Evolutionary conservation across 306 rosid species (phyloP), one percentile per base, ranked within the genome.

Genomic region (Rosa persica): DNA sequence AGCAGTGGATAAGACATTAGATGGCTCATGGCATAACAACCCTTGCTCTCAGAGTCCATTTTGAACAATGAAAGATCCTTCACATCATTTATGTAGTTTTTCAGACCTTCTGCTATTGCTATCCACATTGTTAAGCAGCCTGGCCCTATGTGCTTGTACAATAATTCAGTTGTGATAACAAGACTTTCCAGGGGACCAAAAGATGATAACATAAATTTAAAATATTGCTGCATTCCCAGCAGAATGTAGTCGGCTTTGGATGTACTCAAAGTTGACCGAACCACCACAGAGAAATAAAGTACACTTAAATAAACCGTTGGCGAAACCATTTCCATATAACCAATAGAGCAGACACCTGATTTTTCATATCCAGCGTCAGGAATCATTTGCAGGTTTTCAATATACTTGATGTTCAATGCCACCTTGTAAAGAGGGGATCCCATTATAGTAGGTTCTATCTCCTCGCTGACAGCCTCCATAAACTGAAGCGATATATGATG

Each of bases 271-370:
- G 85, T 80, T 84, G 80, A 80, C 77, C 68, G 88, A 72, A 84
- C 85, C 78, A 89, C 78, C 84, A 82, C 66, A 66, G 81, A 85
- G 84, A 91, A 86, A 90, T 83, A 87, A 70, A 89, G 87, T 13
- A 81, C 87, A 77, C 75, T 75, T 68, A 92, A 85, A 87, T 94
- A 92, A 83, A 86, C 85, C 76, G 83, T 67, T 67, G 97, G 97
- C 69, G 96, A 88, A 79, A 89, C 98, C 93, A 90, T 87, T 62
- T 89, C 93, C 98, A 88, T 89, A 72, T 92, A 70, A 77, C 86
- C 72, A 44, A 89, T 46, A 85, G 79, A 71, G 52, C 71, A 79
- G 73, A 88, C 72, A 78, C 49, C 61, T 0, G 22, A 75, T 72
- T 88, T 85, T 68, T 79, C 85, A 78, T 73, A 82, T 70, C 80